Evolutionary conservation across 1,284 basidiomycete species (phyloP).

Genomic region (Ganoderma boninense): DNA sequence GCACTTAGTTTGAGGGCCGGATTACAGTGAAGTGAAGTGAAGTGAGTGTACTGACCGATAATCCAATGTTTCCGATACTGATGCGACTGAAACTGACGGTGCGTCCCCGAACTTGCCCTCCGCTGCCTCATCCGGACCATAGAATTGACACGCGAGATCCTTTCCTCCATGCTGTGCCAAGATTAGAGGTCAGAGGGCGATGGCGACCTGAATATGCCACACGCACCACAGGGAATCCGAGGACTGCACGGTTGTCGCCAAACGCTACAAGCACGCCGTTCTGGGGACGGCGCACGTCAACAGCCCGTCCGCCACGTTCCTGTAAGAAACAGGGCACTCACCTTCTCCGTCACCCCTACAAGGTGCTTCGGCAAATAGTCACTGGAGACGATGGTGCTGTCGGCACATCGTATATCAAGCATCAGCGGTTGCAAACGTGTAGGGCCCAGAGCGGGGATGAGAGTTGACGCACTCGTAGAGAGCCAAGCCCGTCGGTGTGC

Average conservation of each 20-base stretch:
- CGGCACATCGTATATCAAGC: conserved; percentile 13
- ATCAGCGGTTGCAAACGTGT: conserved; percentile 5
- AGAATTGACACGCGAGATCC: conserved; percentile 32
- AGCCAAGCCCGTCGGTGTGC: conserved; percentile 38
- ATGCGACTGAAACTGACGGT: conserved; percentile 16
- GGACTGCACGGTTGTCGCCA: conserved; percentile 46
- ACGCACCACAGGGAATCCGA: conserved; percentile 51
- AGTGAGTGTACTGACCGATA: conserved; percentile 43
- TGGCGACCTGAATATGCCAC: not conserved
- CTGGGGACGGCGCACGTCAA: conserved; percentile 34
- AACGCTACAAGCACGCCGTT: conserved; percentile 49
- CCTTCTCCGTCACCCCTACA: conserved; percentile 28
- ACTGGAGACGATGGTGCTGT: conserved; percentile 54
- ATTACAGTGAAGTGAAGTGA: not conserved
- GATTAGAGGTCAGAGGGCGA: not conserved
- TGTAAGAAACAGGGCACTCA: conserved; percentile 30
- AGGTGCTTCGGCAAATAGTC: conserved; percentile 48
- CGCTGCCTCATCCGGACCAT: conserved; percentile 23
- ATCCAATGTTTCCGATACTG: conserved; percentile 39
- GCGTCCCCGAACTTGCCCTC: conserved; percentile 29
- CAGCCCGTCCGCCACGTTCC: not conserved
- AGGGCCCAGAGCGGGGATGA: not conserved
- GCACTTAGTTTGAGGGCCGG: not conserved
- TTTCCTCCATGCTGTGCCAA: conserved; percentile 21
- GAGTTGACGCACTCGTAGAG: conserved; percentile 54